Evolutionary conservation across 352 stramenopile species (phyloP), one percentile per base, ranked within the genome.

Genomic region (Pythium myriotylum): DNA sequence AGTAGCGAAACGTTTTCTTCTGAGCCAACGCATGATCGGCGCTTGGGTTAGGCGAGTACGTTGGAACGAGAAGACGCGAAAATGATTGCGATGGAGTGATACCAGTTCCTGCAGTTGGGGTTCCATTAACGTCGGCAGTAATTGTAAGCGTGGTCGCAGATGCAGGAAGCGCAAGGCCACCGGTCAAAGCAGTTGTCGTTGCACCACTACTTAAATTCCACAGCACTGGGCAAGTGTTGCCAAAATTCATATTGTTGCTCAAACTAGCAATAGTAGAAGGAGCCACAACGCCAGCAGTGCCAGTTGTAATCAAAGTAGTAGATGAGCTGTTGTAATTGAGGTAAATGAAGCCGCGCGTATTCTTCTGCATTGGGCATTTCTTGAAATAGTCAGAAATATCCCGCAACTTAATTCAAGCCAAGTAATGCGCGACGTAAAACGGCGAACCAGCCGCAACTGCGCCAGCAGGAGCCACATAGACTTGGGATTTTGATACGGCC

Each of bases 361-460:
- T 62, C 19, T 62, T 62, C n/a, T 62, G 54, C 54, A 62, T 62
- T 37, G 54, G 54, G 45, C 54, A 62, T 48, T 62, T 62, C 54
- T 62, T 62, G 43, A 62, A 62, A 33, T 62, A 62, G 42, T 64
- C 56, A 55, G 2, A 57, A 42, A 64, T 64, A 64, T 64, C 56
- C 47, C 56, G 56, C 33, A 64, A 54, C 20, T 64, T 64, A 39
- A 64, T 64, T 16, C 33, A 51, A 49, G 56, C 56, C 45, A 64
- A 19, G 27, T 57, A 64, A 50, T 64, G 56, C 33, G 56, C 56
- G 19, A 64, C 56, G 46, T 64, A 64, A 45, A 62, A 62, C 45
- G 54, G 54, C 27, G 54, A 42, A 41, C 54, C 54, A 62, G 54
- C 26, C 13, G 54, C 40, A 53, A 62, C 54, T 5, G 54, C 41